Evolutionary conservation across 768 basidiomycete genomes (phyloP).

Genomic region (Cystobasidium ongulense): DNA sequence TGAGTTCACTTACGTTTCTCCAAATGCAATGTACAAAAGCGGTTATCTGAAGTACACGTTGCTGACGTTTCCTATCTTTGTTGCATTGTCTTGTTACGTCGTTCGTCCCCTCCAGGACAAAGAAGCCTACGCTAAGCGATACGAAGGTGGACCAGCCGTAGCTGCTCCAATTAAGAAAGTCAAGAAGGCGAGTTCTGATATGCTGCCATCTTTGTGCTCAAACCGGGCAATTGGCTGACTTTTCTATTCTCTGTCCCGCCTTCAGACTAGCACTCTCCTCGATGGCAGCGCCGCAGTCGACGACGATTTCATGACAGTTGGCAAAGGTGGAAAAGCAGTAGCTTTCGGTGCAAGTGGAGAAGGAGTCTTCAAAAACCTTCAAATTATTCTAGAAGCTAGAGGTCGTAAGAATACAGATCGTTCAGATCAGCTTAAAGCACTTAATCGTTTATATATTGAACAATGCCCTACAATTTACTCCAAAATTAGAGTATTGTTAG

Average conservation of each 20-base stretch:
- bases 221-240: not conserved
- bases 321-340: slow-evolving; percentile 75
- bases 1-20: slow-evolving; percentile 46
- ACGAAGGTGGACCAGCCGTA: slow-evolving; percentile 49
- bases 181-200: slow-evolving; percentile 43
- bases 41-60: too few relatives aligned
- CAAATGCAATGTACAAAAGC: not conserved
- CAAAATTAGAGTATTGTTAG: slow-evolving; percentile 83
- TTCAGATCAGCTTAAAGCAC: slow-evolving; percentile 80
- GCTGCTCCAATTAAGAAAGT: slow-evolving; percentile 46
- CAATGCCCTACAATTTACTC: slow-evolving; percentile 77
- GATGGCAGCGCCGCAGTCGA: slow-evolving; percentile 47
- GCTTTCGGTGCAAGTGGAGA: slow-evolving; percentile 65
- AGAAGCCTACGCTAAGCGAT: slow-evolving; percentile 74
- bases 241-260: slow-evolving; percentile 24
- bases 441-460: slow-evolving; percentile 76
- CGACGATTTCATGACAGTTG: slow-evolving; percentile 81
- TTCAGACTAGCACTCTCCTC: slow-evolving; percentile 45
- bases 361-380: slow-evolving; percentile 81
- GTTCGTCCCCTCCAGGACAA: slow-evolving; percentile 58
- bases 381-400: slow-evolving; percentile 82
- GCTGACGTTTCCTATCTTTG: too few relatives aligned
- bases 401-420: slow-evolving; percentile 91
- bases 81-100: not conserved
- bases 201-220: not conserved